A percentile compares a stretch with the other conserved stretches of the same genome.
Evolutionary conservation across 768 basidiomycete species (phyloP).

Genomic region (Russula olivacea): DNA sequence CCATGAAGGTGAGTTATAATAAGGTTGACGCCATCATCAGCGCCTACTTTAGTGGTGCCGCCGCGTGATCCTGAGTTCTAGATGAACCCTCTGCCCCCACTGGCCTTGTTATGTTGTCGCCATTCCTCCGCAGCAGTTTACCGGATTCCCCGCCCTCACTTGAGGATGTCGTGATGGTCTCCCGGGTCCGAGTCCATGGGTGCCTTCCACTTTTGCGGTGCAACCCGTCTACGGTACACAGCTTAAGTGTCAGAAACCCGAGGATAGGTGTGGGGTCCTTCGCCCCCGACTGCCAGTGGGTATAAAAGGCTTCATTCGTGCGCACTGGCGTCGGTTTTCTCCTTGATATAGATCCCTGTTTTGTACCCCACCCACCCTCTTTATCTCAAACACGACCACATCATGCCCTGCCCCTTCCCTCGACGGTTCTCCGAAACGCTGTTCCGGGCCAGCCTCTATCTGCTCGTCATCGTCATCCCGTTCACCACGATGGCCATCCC

Average conservation of each 20-base stretch:
- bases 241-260: no score
- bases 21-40: not conserved
- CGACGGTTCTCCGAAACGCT: not conserved
- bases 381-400: not conserved
- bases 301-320: no score
- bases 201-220: not conserved
- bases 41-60: not conserved
- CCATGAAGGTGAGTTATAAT: no score
- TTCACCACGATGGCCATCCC: not conserved
- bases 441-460: not conserved
- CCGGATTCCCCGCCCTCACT: not conserved
- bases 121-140: not conserved
- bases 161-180: not conserved
- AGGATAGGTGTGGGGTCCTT: no score
- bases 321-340: no score
- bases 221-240: not conserved
- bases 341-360: no score
- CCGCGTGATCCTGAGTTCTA: no score
- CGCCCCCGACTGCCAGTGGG: no score
- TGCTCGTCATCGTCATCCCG: not conserved
- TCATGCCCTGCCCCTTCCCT: not conserved
- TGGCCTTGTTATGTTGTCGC: not conserved
- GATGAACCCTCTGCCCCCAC: not conserved
- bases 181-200: not conserved
- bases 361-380: not conserved